Evolutionary conservation across 257 asterid genomes (phyloP), one percentile per base, ranked within the genome.

Genomic region (Lycium barbarum): DNA sequence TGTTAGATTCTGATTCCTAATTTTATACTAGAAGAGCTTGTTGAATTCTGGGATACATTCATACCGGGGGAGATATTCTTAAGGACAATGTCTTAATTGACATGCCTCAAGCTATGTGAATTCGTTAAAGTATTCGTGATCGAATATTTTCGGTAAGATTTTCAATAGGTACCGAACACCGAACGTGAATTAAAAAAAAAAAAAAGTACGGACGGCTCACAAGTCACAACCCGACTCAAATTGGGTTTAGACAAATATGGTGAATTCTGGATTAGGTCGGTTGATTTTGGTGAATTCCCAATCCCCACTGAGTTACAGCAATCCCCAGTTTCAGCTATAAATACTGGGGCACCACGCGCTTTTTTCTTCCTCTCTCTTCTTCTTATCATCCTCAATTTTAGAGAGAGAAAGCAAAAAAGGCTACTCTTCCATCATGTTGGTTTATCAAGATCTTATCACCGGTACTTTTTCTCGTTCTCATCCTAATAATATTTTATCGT

Each of bases 381-480:
- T 20, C 3, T 40, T 2, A 0, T 40, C 40, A 5, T 73, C 58
- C 17, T n/a, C 5, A 18, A 22, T n/a, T n/a, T 45, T n/a, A 2
- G 80, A 71, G 79, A 45, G 38, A 9, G 36, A 22, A 49, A 76
- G 81, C 45, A 51, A 51, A 51, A 51, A 74, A 76, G 82, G 12
- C 6, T 76, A 51, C 38, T 13, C 22, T 51, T 38, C 67, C 83
- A 88, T 33, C 90, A 90, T 91, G 95, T 86, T 94, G 95, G 94
- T 94, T 86, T 94, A 92, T 49, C 95, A 90, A 51, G 98, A 94
- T 92, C 84, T 92, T 47, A 85, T 94, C 61, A 5, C 36, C 1
- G 33, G 63, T 45, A 17, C 7, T 6, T 3, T 20, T 74, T 84
- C 83, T 45, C 68, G n/a, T 54, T 26, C 14, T 12, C 68, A 3